phyloP scores from a whole-genome alignment of 108 stramenopile genomes.

The Cyclotella kingstonii region DNA sequence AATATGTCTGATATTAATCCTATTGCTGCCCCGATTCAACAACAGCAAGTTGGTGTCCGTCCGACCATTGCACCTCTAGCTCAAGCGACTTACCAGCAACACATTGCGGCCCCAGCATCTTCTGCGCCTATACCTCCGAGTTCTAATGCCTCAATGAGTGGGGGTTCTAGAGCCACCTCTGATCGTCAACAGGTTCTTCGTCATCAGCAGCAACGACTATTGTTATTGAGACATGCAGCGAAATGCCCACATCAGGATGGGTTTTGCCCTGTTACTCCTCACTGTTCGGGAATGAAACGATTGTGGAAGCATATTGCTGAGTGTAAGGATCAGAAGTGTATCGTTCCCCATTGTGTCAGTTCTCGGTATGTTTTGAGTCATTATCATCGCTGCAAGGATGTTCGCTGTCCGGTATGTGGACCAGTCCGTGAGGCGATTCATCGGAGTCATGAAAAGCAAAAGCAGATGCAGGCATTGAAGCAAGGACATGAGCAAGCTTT shows the following conservation, averaged over 20 bases:
- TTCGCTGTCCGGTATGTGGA: slow-evolving; percentile 96
- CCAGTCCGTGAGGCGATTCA: slow-evolving; percentile 98
- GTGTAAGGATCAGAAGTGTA: slow-evolving; percentile 97
- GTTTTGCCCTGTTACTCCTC: slow-evolving; percentile 94
- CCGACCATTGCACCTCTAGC: slow-evolving; percentile 24
- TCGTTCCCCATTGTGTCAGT: slow-evolving; percentile 96
- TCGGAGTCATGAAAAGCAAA: slow-evolving; percentile 91
- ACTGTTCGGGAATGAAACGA: slow-evolving; percentile 98
- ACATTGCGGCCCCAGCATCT: slow-evolving; percentile 9
- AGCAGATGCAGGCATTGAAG: slow-evolving; percentile 88
- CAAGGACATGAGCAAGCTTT: slow-evolving; percentile 76
- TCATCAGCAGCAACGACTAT: slow-evolving; percentile 98
- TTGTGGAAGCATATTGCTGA: slow-evolving; percentile 99
- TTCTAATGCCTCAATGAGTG: slow-evolving; percentile 16
- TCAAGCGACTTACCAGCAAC: slow-evolving; percentile 39
- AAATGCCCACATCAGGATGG: slow-evolving; percentile 96
- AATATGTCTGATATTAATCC: slow-evolving; percentile 82
- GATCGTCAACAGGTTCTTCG: slow-evolving; percentile 94
- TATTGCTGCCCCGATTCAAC: slow-evolving; percentile 49
- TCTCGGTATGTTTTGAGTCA: slow-evolving; percentile 98
- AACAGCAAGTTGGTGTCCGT: slow-evolving; percentile 18
- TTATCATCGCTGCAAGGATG: slow-evolving; percentile 97
- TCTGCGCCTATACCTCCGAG: slow-evolving; percentile 26
- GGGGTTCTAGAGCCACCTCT: slow-evolving; percentile 48
- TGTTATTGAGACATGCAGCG: slow-evolving; percentile 96